These are phyloP conservation scores for Leptographium lundbergii DNA, from an alignment of 2,329 filamentous ascomycete species.

Conservation along the genomic window DNA sequence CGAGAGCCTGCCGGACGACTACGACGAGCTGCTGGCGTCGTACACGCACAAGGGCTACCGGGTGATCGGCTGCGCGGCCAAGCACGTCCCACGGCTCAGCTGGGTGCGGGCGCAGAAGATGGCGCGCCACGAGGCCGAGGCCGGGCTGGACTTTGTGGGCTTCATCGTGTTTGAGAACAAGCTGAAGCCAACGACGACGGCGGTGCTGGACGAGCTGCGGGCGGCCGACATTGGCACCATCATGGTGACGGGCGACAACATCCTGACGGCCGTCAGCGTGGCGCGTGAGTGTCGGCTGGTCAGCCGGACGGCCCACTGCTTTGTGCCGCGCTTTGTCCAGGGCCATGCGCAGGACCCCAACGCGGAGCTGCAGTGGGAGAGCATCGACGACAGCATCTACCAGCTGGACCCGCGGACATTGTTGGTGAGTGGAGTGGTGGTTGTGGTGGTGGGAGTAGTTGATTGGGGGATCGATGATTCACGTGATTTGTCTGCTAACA, in stretches of 20 bases:
- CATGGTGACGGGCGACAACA: conserved; percentile 98
- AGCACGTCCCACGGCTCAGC: conserved; percentile 73
- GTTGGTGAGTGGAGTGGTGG: conserved; percentile 31
- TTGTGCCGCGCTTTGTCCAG: conserved; percentile 77
- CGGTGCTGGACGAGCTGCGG: conserved; percentile 69
- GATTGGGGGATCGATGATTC: no score
- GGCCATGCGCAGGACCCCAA: conserved; percentile 62
- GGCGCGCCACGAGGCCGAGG: conserved; percentile 75
- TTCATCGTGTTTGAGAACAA: conserved; percentile 99
- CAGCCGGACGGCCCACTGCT: conserved; percentile 72
- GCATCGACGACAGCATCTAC: conserved; percentile 75
- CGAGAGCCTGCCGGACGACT: conserved; percentile 76
- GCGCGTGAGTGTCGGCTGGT: conserved; percentile 81
- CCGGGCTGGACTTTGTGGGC: conserved; percentile 71
- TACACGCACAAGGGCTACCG: conserved; percentile 95
- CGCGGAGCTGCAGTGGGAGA: conserved; percentile 75
- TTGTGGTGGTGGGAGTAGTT: not conserved
- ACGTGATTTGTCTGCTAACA: no score
- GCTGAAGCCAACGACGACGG: conserved; percentile 74
- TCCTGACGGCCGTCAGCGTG: conserved; percentile 90
- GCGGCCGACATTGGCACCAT: conserved; percentile 76
- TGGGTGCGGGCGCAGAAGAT: conserved; percentile 96
- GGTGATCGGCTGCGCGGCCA: conserved; percentile 90
- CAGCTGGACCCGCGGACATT: conserved; percentile 69
- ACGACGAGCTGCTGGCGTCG: conserved; percentile 74